Percentiles rank a stretch among this genome's conserved stretches.
Evolutionary conservation across 2,329 filamentous ascomycete species (phyloP).

Genomic region (Spiromastix sp.): DNA sequence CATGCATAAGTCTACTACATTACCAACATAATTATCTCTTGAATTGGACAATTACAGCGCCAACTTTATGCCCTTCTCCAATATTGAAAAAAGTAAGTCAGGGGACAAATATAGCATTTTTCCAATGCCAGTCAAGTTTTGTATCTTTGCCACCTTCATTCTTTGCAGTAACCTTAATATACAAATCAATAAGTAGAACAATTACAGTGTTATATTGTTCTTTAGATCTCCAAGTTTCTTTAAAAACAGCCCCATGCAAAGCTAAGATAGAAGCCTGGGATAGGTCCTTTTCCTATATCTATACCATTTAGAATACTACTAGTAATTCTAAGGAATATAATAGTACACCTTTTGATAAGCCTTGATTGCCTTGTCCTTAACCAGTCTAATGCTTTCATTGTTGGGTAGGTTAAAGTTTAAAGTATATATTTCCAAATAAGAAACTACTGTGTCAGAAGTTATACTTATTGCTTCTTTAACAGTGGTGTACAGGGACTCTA

Average conservation of each 20-base stretch:
- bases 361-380: slow-evolving; percentile 5
- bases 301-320: slow-evolving; percentile 3
- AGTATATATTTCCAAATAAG: slow-evolving; percentile 2
- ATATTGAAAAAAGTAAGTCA: slow-evolving; percentile 5
- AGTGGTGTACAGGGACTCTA: slow-evolving; percentile 2
- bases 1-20: slow-evolving; percentile 1
- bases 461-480: slow-evolving; percentile 4
- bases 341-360: slow-evolving; percentile 5
- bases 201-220: slow-evolving; percentile 4
- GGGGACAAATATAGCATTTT: slow-evolving; percentile 5
- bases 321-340: neutral
- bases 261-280: slow-evolving; percentile 4
- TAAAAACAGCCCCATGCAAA: slow-evolving; percentile 6
- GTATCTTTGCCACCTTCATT: slow-evolving; percentile 5
- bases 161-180: slow-evolving; percentile 4
- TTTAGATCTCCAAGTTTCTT: slow-evolving; percentile 6
- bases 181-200: slow-evolving; percentile 6
- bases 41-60: slow-evolving; percentile 4
- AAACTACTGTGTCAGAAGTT: slow-evolving; percentile 4
- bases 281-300: slow-evolving; percentile 3
- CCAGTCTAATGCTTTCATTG: slow-evolving; percentile 3
- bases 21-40: neutral
- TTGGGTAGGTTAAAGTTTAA: slow-evolving; percentile 5
- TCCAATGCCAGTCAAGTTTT: slow-evolving; percentile 7
- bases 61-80: slow-evolving; percentile 4